Evolutionary conservation across 495 filamentous ascomycete species (phyloP), one percentile per base, ranked within the genome.

Genomic region (Eremomyces bilateralis): DNA sequence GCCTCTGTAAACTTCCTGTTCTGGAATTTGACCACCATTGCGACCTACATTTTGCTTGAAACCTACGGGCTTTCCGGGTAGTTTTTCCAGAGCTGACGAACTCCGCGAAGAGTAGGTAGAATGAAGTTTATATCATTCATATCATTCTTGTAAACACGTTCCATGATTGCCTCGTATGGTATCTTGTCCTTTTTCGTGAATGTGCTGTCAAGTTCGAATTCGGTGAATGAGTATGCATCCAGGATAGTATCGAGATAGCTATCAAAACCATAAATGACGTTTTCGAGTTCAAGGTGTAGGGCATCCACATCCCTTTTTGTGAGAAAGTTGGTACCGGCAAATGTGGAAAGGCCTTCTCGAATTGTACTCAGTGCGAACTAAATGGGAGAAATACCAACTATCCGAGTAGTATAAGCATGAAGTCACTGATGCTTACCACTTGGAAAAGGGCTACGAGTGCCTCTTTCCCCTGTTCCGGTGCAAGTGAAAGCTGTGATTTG

Each of bases 161-260:
- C 36, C 17, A 43, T 39, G 29, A 43, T 21, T 19, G 40, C 40
- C 22, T 40, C 40, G 20, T 43, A 43, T 15, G 36, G 40, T 4
- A 29, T 35, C 36, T 40, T 34, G 21, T 43, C 36, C 8, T 35
- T 12, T 17, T 36, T 36, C 8, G 40, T 36, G 20, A 43, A 31
- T 15, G 40, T 32, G 21, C 37, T 40, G 20, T 43, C 40, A 21
- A 43, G 20, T 29, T 43, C 40, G 19, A 20, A 43, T 20, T 39
- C 36, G 13, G 37, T 43, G 21, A 43, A 43, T 16, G 31, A 35
- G 20, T 43, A 43, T 19, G 36, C 40, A 11, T 27, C 37, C 6
- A 43, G 38, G 32, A 43, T 24, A n/a, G 24, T 31, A 4, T 8
- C 19, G 15, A 39, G 6, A 27, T 39, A 36, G 2, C 39, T 35